Evolutionary conservation across 208 protist species (phyloP).

Genomic region (Leishmania aethiopica): DNA sequence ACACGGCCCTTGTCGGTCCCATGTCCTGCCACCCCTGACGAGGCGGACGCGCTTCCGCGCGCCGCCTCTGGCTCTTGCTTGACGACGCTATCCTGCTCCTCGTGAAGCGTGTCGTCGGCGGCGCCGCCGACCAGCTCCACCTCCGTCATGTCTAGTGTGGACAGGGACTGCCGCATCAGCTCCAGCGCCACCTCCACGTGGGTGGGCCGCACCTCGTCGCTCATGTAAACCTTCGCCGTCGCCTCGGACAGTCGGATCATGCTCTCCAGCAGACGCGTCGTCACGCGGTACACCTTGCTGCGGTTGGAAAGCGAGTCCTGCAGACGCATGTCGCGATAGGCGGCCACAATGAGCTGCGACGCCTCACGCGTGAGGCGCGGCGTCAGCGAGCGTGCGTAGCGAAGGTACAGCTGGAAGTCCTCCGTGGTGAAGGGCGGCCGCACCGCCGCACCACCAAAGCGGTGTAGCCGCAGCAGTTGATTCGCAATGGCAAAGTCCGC

Average conservation of each 20-base stretch:
- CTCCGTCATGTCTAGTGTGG: conserved; percentile 89
- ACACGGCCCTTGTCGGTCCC: conserved; percentile 4
- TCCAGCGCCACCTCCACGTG: conserved; percentile 89
- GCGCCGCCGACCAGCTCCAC: conserved; percentile 73
- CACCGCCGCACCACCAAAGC: conserved; percentile 78
- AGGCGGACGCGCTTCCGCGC: neutral
- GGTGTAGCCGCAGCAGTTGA: conserved; percentile 96
- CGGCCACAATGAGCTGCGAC: conserved; percentile 80
- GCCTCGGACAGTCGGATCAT: conserved; percentile 99
- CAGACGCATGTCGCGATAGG: conserved; percentile 95
- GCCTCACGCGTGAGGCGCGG: conserved; percentile 90
- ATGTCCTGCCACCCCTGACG: neutral
- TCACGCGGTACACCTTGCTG: conserved; percentile 97
- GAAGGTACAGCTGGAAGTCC: conserved; percentile 94
- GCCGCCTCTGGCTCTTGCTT: conserved; percentile 40
- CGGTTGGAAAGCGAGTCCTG: conserved; percentile 89
- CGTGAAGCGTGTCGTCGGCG: conserved; percentile 20
- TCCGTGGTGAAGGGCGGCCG: conserved; percentile 72
- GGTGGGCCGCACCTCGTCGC: conserved; percentile 82
- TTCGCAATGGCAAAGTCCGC: conserved; percentile 97
- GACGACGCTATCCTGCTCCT: conserved; percentile 7
- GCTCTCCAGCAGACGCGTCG: conserved; percentile 99
- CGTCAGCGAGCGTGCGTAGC: conserved; percentile 91
- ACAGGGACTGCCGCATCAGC: conserved; percentile 91
- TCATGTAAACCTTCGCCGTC: conserved; percentile 95